Evolutionary conservation across 2,329 filamentous ascomycete species (phyloP), one percentile per base, ranked within the genome.

Genomic region (Cercospora berteroae): DNA sequence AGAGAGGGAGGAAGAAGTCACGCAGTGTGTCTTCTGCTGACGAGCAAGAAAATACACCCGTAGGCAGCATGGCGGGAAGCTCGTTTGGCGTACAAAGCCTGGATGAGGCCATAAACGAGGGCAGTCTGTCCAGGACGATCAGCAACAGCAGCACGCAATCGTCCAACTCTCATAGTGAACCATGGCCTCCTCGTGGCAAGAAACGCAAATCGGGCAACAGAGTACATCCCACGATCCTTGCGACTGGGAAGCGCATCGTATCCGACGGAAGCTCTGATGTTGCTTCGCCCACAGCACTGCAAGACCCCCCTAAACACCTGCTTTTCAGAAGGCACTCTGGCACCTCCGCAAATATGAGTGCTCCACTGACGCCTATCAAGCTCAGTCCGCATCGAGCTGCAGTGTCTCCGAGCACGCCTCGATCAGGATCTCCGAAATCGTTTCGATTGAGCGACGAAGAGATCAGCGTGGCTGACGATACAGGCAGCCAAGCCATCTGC

Each of bases 381-480:
- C 70, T 82, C 62, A 84, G 82, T 57, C 81, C 83, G 5, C 80
- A 81, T 59, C 83, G 83, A 39, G 79, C 80, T 2, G 83, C 82
- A 2, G 85, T 81, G 10, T 77, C 86, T 42, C 83, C 86, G 2
- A 85, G 85, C 74, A 88, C 87, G 61, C 87, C 87, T 1, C 87
- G 85, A 68, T 88, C 87, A 4, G 80, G 80, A 3, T 88, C 86
- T 6, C 81, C 86, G n/a, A 84, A 84, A 56, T 89, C 86, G 0
- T 79, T 88, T 64, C 82, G 83, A 66, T 81, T 86, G 18, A 84
- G 86, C n/a, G 87, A 89, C 74, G 82, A 87, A 73, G 84, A 86
- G 62, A 82, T 81, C 16, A 78, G 77, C 55, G 79, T 83, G 9
- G 79, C 81, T 7, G 86, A 88, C 70, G 87, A 88, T 44, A 80